Base-by-base conservation (phyloP, 371 early-diverging fungal genomes). In the Haplosporangium sp. region DNA sequence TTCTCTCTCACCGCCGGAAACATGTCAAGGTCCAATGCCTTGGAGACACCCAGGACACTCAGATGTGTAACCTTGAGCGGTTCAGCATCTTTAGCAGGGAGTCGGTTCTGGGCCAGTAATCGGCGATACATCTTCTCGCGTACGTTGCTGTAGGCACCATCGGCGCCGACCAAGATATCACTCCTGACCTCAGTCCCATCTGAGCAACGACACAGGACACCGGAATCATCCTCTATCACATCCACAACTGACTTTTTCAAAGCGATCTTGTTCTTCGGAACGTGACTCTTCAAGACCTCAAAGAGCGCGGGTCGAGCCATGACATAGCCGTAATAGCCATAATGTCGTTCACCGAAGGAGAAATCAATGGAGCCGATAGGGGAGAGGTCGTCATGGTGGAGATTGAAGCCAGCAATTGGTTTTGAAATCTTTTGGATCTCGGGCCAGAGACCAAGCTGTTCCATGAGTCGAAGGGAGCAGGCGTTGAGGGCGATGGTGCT, bases 401-500 rank as follows among this genome's bases (percentile, higher is more conserved):
- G 62, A 38, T 62, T 59, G 41, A 75, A 69, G 42, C 70, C 70
- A 4, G 62, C 70, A n/a, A 75, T 69, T 14, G 76, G 76, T 12
- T 75, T 75, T n/a, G 70, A 55, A 21, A 75, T 75, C 48, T 45
- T 55, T 38, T 59, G 56, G 54, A 75, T 62, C 14, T 64, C 70
- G 2, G 45, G 43, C 50, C 60, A 64, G 42, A 75, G 57, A 12
- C 67, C 76, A n/a, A 75, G 70, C 37, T 75, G 76, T 20, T 75
- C 76, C 40, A 75, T 13, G 66, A 75, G 66, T 18, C 76, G 69
- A 38, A 75, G 70, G 10, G 62, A 6, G 20, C 76, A 66, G 5
- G 76, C 76, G 23, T 74, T 74, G n/a, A 74, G 62, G 21, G 62
- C 75, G 21, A 75, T 75, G 47, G 67, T 66, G 41, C 76, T 69